Conservation (phyloP, 352 stramenopile genomes). For the Globisporangium splendens region DNA sequence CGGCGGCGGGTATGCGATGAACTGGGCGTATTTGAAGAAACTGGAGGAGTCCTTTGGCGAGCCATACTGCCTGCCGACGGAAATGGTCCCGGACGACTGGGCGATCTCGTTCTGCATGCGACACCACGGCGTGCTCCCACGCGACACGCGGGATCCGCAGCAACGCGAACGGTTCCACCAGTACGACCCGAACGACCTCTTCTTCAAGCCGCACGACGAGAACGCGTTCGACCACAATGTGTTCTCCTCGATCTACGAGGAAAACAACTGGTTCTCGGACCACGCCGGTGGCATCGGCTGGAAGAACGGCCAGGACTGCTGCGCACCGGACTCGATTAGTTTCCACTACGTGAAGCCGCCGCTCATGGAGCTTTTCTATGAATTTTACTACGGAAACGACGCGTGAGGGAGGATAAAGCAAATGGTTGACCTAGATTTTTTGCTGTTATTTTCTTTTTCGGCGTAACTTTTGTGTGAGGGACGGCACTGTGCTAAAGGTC, state of each 20-base stretch:
- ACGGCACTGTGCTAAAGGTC: too few species aligned
- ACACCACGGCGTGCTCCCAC: conserved; percentile 55
- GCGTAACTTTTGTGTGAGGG: too few species aligned
- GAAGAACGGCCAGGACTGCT: conserved; percentile 76
- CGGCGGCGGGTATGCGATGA: conserved; percentile 80
- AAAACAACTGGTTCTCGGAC: conserved; percentile 89
- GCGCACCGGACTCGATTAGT: conserved; percentile 68
- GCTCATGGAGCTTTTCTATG: conserved; percentile 82
- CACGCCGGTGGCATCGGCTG: conserved; percentile 75
- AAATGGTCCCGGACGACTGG: conserved; percentile 80
- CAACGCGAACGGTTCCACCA: conserved; percentile 83
- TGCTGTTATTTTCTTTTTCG: too few species aligned
- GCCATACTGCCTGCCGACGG: conserved; percentile 63
- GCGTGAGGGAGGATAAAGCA: too few species aligned
- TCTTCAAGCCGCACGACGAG: conserved; percentile 60
- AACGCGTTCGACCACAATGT: conserved; percentile 68
- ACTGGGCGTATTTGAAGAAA: conserved; percentile 73
- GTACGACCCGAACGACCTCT: conserved; percentile 75
- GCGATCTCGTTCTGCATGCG: conserved; percentile 87
- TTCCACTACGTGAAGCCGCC: conserved; percentile 87
- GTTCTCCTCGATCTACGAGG: conserved; percentile 76
- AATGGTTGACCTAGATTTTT: too few species aligned
- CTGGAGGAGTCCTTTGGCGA: conserved; percentile 72
- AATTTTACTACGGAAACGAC: conserved; percentile 60
- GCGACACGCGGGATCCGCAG: conserved; percentile 66